Percentiles rank a stretch among this genome's conserved stretches.
phyloP scores from a whole-genome alignment of 148 eudicot species.

The Persicaria tinctoria region DNA sequence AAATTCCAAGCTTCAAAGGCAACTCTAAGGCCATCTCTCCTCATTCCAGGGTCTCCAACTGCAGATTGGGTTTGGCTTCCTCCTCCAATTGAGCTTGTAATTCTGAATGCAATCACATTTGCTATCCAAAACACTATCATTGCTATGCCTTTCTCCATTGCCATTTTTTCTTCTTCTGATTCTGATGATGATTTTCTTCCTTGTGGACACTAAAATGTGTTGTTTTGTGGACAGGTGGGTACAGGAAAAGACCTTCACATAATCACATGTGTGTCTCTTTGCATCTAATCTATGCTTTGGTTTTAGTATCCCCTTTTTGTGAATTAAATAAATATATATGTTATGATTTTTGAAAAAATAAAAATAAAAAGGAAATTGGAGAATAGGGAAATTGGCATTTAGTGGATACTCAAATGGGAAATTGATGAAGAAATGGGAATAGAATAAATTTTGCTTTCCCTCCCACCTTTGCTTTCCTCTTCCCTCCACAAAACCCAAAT shows the following conservation, averaged over 20 bases:
- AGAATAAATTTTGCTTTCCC: conserved; percentile 6
- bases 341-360: neutral
- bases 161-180: neutral
- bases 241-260: neutral
- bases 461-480: neutral
- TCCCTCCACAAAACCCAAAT: neutral
- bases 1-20: conserved; percentile 84
- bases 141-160: neutral
- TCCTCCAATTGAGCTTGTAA: conserved; percentile 7
- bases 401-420: neutral
- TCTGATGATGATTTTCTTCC: neutral
- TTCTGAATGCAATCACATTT: conserved; percentile 10
- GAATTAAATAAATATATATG: neutral
- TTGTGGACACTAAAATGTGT: conserved; percentile 1
- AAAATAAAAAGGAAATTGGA: neutral
- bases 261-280: neutral
- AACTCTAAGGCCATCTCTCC: conserved; percentile 54
- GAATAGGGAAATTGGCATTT: neutral
- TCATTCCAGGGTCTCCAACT: conserved; percentile 77
- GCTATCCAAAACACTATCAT: conserved; percentile 11
- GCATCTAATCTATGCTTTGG: neutral
- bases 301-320: neutral
- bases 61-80: conserved; percentile 28
- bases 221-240: neutral
- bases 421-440: neutral